phyloP scores from a whole-genome alignment of 2,329 filamentous ascomycete species.

The Fusarium verrucosum region DNA sequence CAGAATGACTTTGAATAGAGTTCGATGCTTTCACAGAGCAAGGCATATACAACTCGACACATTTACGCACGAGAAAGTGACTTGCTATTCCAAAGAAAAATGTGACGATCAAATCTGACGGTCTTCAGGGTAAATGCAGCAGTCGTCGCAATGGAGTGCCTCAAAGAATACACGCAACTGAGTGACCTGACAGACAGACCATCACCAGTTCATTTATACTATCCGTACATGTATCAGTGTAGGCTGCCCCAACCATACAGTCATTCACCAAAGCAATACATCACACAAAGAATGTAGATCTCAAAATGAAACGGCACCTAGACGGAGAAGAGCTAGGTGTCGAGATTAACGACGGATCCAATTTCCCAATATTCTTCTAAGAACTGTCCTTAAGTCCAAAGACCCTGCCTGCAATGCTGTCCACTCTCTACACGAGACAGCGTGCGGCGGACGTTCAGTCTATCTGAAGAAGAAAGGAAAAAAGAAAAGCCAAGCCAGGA shows the following conservation, averaged over 20 bases:
- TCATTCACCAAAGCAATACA: not conserved
- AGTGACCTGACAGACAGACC: no score
- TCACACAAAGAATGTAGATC: conserved; percentile 60
- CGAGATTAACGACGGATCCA: conserved; percentile 68
- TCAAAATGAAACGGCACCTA: conserved; percentile 66
- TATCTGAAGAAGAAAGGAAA: conserved; percentile 59
- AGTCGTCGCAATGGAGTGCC: not conserved
- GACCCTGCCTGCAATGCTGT: conserved; percentile 46
- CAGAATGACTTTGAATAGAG: not conserved
- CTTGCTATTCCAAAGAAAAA: not conserved
- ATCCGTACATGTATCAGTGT: not conserved
- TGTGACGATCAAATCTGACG: not conserved
- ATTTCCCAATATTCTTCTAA: conserved; percentile 55
- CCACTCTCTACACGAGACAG: conserved; percentile 47
- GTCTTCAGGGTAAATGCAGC: not conserved
- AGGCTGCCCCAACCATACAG: no score
- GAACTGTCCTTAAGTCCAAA: conserved; percentile 52
- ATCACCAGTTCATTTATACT: not conserved
- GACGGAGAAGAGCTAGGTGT: conserved; percentile 58
- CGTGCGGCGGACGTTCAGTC: conserved; percentile 57
- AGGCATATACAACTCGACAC: not conserved
- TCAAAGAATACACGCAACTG: no score
- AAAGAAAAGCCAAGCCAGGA: conserved; percentile 16
- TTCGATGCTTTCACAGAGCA: not conserved
- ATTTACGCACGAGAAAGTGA: not conserved